A percentile compares a stretch with the other conserved stretches of the same genome.
Evolutionary conservation across 257 asterid species (phyloP).

Genomic region (Nicotiana noctiflora): DNA sequence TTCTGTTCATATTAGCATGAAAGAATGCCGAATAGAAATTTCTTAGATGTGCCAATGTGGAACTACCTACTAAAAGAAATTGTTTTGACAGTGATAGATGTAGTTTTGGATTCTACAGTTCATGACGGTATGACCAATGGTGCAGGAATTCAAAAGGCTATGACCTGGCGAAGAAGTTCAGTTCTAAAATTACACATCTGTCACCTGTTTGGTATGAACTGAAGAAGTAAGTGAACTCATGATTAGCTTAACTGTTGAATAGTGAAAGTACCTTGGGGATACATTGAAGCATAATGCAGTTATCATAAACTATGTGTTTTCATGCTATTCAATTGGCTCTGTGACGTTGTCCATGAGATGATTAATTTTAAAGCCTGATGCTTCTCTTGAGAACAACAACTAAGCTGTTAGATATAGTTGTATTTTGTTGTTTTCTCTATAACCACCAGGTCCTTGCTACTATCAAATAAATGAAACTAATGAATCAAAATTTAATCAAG

Average conservation of each 20-base stretch:
- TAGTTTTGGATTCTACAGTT: neutral
- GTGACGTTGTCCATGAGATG: neutral
- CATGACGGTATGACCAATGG: slow-evolving; percentile 12
- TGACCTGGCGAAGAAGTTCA: slow-evolving; percentile 75
- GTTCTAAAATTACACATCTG: slow-evolving; percentile 71
- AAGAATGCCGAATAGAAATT: neutral
- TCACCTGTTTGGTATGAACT: slow-evolving; percentile 98
- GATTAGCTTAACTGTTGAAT: neutral
- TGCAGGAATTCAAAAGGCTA: slow-evolving; percentile 92
- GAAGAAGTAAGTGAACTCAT: slow-evolving; percentile 44
- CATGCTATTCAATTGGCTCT: neutral
- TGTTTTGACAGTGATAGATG: neutral
- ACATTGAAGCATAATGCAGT: neutral
- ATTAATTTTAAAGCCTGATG: neutral
- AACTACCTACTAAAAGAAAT: slow-evolving; percentile 3
- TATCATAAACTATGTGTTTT: neutral
- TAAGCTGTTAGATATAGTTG: neutral
- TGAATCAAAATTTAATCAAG: neutral
- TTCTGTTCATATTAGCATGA: neutral
- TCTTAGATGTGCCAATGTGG: neutral
- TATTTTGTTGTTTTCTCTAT: neutral
- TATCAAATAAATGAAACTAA: neutral
- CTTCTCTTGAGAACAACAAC: neutral
- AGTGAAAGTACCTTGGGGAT: neutral
- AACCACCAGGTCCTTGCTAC: neutral